phyloP scores from a whole-genome alignment of 75 land plant genomes.

The Cryptomeria japonica region DNA sequence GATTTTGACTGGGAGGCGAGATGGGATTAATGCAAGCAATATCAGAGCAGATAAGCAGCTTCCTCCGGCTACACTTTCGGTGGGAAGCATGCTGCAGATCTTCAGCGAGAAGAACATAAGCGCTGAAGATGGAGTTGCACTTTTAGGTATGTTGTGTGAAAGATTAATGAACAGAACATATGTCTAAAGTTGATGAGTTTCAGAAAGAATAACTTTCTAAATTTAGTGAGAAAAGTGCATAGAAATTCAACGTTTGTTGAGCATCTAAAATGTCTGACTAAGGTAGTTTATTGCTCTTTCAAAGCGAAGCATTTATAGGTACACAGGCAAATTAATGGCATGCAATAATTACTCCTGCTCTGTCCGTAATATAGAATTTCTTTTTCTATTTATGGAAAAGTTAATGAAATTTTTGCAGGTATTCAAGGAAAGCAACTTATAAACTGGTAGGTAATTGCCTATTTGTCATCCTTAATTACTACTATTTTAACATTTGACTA shows the following conservation, averaged over 20 bases:
- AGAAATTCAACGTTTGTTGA: background rate
- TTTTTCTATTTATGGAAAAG: too few relatives aligned
- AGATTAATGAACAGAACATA: background rate
- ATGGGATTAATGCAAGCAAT: conserved; percentile 16
- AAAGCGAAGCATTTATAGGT: background rate
- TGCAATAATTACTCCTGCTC: too few relatives aligned
- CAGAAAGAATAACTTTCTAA: background rate
- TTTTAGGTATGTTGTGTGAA: conserved; percentile 16
- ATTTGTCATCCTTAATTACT: too few relatives aligned
- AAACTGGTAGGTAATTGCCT: too few relatives aligned
- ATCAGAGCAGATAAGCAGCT: conserved; percentile 16
- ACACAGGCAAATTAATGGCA: background rate
- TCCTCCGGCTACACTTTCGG: conserved; percentile 15
- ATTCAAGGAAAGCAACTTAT: too few relatives aligned
- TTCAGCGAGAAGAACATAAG: conserved; percentile 21
- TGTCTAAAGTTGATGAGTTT: background rate
- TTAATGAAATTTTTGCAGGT: too few relatives aligned
- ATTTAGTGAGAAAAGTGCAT: background rate
- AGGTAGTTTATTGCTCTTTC: too few relatives aligned
- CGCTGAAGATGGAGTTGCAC: conserved; percentile 25
- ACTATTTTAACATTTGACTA: too few relatives aligned
- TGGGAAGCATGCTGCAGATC: conserved; percentile 9
- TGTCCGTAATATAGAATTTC: too few relatives aligned
- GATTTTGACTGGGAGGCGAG: conserved; percentile 20
- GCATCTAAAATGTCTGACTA: background rate